These are phyloP conservation scores for Pyrus bretschneideri DNA, from an alignment of 306 rosid species.

Conservation along the genomic window DNA sequence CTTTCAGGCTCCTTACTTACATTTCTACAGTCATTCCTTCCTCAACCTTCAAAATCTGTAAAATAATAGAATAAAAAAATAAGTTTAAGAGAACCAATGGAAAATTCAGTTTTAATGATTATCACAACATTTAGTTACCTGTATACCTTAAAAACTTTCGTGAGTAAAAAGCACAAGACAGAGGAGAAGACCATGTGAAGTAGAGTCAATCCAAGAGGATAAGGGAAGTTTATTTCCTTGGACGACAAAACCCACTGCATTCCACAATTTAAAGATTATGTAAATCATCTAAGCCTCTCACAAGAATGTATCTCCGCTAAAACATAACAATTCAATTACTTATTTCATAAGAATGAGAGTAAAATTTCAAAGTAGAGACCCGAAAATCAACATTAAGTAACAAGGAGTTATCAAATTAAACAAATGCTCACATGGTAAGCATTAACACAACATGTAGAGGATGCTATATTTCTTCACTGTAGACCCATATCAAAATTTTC, in stretches of 20 bases:
- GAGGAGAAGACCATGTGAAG: slow-evolving; percentile 99
- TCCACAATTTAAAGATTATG: slow-evolving; percentile 12
- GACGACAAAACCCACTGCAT: slow-evolving; percentile 98
- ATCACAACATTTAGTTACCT: not conserved
- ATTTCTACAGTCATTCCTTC: slow-evolving; percentile 94
- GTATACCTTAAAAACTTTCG: slow-evolving; percentile 84
- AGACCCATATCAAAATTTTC: not conserved
- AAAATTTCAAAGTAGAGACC: not conserved
- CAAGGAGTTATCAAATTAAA: not conserved
- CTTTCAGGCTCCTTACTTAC: slow-evolving; percentile 44
- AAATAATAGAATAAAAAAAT: not conserved
- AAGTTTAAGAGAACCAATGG: slow-evolving; percentile 2
- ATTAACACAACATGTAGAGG: not conserved
- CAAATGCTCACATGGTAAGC: not conserved
- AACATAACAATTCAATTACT: not conserved
- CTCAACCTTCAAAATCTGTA: slow-evolving; percentile 88
- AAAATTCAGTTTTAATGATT: slow-evolving; percentile 2
- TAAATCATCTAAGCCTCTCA: slow-evolving; percentile 20
- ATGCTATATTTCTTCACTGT: not conserved
- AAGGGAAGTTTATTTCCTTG: slow-evolving; percentile 93
- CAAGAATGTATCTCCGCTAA: not conserved
- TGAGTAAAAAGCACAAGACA: slow-evolving; percentile 69
- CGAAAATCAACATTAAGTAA: not conserved
- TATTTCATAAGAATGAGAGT: not conserved
- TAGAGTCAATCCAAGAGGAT: slow-evolving; percentile 92